Percentiles rank a stretch among this genome's conserved stretches.
Conservation (phyloP, 306 rosid genomes). For the Prunus padus region DNA sequence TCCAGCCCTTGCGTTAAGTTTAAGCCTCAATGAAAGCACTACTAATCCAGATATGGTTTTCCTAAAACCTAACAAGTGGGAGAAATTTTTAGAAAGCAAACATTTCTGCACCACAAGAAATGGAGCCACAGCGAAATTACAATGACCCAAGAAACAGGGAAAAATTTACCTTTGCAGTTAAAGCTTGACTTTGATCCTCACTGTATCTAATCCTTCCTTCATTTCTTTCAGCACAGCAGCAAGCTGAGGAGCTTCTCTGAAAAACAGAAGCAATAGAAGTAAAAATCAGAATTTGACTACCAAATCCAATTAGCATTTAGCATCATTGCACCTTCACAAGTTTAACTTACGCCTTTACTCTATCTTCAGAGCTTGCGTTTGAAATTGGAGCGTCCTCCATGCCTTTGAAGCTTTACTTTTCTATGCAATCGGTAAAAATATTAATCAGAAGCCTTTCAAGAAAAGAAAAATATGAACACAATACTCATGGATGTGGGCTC, state of each 20-base stretch:
- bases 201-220: constrained; percentile 72
- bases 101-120: neutral
- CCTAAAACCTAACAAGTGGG: neutral
- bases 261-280: constrained; percentile 9
- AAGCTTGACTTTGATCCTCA: constrained; percentile 61
- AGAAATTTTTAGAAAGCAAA: neutral
- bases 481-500: no score
- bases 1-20: neutral
- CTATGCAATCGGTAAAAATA: neutral
- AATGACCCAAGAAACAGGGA: neutral
- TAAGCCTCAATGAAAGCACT: neutral
- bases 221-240: constrained; percentile 67
- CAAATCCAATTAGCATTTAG: neutral
- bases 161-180: constrained; percentile 59
- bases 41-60: neutral
- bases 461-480: neutral
- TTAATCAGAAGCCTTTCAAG: neutral
- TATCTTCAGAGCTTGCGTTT: neutral
- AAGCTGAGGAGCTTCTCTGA: constrained; percentile 64
- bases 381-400: neutral
- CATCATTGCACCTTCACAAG: neutral
- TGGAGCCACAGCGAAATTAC: neutral
- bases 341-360: constrained; percentile 1
- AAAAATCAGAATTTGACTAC: neutral
- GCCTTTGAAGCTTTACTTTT: neutral